These are phyloP conservation scores for Starmerella tilneyi DNA, from an alignment of 805 yeast genomes.

Conservation along the genomic window DNA sequence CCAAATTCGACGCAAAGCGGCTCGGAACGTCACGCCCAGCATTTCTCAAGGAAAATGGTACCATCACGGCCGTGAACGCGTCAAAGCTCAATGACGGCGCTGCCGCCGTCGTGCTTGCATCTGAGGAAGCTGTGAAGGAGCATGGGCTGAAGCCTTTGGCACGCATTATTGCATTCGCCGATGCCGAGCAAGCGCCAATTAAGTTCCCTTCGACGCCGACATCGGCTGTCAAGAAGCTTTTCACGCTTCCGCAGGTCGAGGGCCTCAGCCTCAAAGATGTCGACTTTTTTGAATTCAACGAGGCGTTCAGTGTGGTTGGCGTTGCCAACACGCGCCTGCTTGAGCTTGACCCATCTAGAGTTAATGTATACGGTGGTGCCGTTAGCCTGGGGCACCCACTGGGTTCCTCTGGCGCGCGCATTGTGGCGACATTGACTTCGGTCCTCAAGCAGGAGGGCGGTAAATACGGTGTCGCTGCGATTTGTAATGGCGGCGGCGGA, in stretches of 20 bases:
- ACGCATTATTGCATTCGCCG: conserved; percentile 89
- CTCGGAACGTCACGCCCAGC: conserved; percentile 81
- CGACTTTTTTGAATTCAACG: conserved; percentile 91
- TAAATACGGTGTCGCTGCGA: conserved; percentile 86
- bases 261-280: conserved; percentile 52
- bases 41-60: conserved; percentile 89
- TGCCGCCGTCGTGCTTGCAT: conserved; percentile 83
- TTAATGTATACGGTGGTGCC: conserved; percentile 92
- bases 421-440: conserved; percentile 73
- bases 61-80: conserved; percentile 95
- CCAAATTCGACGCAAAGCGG: conserved; percentile 64
- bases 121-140: conserved; percentile 73
- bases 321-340: conserved; percentile 73
- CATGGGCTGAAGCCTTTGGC: conserved; percentile 82
- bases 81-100: conserved; percentile 97
- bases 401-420: conserved; percentile 93
- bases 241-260: conserved; percentile 54
- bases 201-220: conserved; percentile 96
- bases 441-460: conserved; percentile 78
- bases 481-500: conserved; percentile 99
- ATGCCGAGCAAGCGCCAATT: conserved; percentile 89
- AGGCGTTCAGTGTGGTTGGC: conserved; percentile 96
- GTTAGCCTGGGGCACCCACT: conserved; percentile 94
- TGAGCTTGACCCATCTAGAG: conserved; percentile 48
- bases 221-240: conserved; percentile 89